phyloP scores from a whole-genome alignment of 495 filamentous ascomycete genomes.

The Ramalina intermedia region DNA sequence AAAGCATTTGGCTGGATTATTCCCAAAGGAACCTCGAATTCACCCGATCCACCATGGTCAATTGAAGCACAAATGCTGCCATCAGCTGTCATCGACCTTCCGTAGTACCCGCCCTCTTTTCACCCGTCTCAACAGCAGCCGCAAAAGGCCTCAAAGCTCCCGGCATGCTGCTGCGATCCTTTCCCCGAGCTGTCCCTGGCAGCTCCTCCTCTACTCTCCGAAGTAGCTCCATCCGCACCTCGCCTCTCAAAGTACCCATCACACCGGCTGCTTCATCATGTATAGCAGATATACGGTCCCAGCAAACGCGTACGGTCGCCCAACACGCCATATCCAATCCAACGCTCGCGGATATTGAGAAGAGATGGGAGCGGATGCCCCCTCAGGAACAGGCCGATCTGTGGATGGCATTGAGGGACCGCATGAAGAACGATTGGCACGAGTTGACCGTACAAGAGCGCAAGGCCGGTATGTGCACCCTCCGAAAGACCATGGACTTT shows the following conservation, averaged over 20 bases:
- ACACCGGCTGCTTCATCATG: conserved; percentile 1
- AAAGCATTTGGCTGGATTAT: neutral
- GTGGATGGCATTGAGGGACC: conserved; percentile 93
- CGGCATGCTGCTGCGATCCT: conserved; percentile 17
- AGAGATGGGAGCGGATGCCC: conserved; percentile 94
- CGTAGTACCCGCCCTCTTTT: neutral
- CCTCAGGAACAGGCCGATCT: conserved; percentile 97
- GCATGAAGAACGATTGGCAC: conserved; percentile 95
- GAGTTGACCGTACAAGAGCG: conserved; percentile 92
- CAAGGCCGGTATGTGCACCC: conserved; percentile 79
- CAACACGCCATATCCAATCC: conserved; percentile 94
- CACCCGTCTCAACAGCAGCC: neutral
- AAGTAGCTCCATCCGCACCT: conserved; percentile 4
- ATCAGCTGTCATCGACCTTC: conserved; percentile 6
- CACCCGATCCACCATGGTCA: neutral
- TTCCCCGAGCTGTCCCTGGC: conserved; percentile 13
- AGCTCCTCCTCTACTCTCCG: conserved; percentile 7
- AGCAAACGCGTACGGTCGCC: conserved; percentile 50
- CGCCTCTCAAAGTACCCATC: neutral
- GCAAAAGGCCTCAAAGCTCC: neutral
- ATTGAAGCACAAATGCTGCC: conserved; percentile 9
- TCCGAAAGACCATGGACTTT: neutral
- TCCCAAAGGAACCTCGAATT: neutral
- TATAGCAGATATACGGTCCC: conserved; percentile 9
- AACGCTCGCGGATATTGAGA: conserved; percentile 94